Base-by-base conservation (phyloP, 441 rosid genomes). In the Biscutella auriculata region DNA sequence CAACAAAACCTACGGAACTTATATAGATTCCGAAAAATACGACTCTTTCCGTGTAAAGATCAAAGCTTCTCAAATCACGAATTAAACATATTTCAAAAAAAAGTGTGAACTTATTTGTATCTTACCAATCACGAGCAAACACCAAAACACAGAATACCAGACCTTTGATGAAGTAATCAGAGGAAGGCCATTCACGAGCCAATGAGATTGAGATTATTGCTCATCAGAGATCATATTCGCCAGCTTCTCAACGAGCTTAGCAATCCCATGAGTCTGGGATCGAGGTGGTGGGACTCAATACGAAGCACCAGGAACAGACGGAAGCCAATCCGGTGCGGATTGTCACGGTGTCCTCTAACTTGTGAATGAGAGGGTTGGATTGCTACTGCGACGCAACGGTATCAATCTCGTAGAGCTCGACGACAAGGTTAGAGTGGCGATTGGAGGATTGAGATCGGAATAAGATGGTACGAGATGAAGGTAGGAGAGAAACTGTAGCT, bases 301-400 rank as follows among this genome's bases (percentile, higher is more conserved):
- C 28, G 96, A 88, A 35, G 79, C 82, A 0, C 96, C 96, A 0
- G 96, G 98, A 6, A 79, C 66, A 58, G 85, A 88, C 44, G 97
- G 95, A 4, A 88, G 95, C 98, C 97, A 92, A 67, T 86, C 92
- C 32, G 98, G 97, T 4, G 95, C 92, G 11, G 95, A 75, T 3
- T 94, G 86, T 32, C 94, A 92, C 91, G 4, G 83, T 94, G 48
- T 88, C 98, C 71, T 92, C 97, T 6, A 88, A 82, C 83, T 82
- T 82, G n/a, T 81, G 68, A 11, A 82, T 52, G 6, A 82, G 73
- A 56, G 91, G 87, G 66, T 79, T 92, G 60, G 87, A 49, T 50
- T 59, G 65, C 13, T 56, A 61, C 9, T 48, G 33, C 17, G 57
- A 57, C 13, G 60, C 9, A 15, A 60, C 59, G 25, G 68, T 26